Evolutionary conservation across 1,284 basidiomycete species (phyloP), one percentile per base, ranked within the genome.

Genomic region (Quambalaria eucalypti): DNA sequence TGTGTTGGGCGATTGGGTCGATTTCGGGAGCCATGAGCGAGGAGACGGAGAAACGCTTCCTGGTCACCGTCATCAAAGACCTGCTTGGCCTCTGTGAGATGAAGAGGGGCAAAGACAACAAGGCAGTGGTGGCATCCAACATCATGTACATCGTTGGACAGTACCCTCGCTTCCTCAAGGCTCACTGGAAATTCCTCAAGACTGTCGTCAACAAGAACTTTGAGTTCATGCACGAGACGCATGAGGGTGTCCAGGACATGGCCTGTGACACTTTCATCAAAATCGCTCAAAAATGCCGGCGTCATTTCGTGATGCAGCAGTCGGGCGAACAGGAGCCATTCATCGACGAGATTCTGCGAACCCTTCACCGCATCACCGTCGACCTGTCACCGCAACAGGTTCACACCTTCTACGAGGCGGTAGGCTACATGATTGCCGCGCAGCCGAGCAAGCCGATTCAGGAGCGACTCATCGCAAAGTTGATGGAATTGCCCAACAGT

Each of bases 61-160:
- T 99, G 63, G 95, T 99, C 26, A 96, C 92, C 1, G 95, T 98
- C 68, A 98, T 99, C 81, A 98, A 98, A 79, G 95, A 99, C 70
- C 80, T 99, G 16, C 82, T 99, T 9, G 93, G 95, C 2, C 78
- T 99, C 28, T 92, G 89, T 74, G 95, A 99, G 79, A 92, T 96
- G 80, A 98, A 98, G 79, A 87, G 93, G 52, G 95, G 95, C 50
- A 98, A 98, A 78, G 95, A 99, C 80, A 98, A 99, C 83, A 99
- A 99, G 78, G 95, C 95, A 1, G 92, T 98, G 59, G 95, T 98
- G 60, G 95, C 95, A 2, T 97, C 93, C 39, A 91, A 98, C 76
- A 99, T 99, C 80, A 99, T 99, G 95, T 99, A 99, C 78, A 99
- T 98, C 71, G 95, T 99, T 67, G 95, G 95, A 51, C 95, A 99